Evolutionary conservation across 2,329 filamentous ascomycete species (phyloP), one percentile per base, ranked within the genome.

Genomic region (Monosporascus cannonballus): DNA sequence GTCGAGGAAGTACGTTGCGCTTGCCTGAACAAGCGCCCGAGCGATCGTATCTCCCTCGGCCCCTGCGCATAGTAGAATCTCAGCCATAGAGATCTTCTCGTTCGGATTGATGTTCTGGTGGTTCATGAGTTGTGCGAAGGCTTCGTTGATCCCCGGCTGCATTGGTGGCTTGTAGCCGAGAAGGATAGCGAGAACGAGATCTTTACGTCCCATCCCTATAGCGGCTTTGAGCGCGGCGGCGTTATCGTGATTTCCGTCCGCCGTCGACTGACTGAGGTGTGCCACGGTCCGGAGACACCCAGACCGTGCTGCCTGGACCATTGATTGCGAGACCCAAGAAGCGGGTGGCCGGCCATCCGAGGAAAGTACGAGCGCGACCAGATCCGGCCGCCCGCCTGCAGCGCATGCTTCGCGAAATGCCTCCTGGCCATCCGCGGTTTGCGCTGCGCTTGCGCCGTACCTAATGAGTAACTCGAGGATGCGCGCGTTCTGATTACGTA

Each of bases 41-140:
- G 78, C 73, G 1, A 80, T 66, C 1, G 71, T 67, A 15, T 79
- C 74, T 2, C 82, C 82, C 14, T 72, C 69, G 1, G 81, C 80
- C 0, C 82, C 81, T 1, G 78, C 80, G 50, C 81, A 83, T 2
- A 86, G 70, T 1, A 86, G 61, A 3, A 82, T 67, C 60, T 85
- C 80, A 0, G 77, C 71, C 55, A 85, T 68, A 2, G 73, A 72
- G 42, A 79, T 65, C 59, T 79, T 82, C 34, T 76, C 73, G 30
- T 74, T 71, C 0, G 76, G 74, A 6, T 71, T 72, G 18, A 80
- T 70, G 2, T 73, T 72, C 2, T 73, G 62, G 48, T 77, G 73
- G 1, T 71, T 63, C 53, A 79, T 73, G 1, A 83, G 66, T 5
- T 71, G 62, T 2, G 69, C 67, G 41, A 85, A 80, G 11, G 79